A percentile compares a stretch with the other conserved stretches of the same genome.
phyloP scores from a whole-genome alignment of 73 alveolate genomes.

The Paramecium sexaurelia region DNA sequence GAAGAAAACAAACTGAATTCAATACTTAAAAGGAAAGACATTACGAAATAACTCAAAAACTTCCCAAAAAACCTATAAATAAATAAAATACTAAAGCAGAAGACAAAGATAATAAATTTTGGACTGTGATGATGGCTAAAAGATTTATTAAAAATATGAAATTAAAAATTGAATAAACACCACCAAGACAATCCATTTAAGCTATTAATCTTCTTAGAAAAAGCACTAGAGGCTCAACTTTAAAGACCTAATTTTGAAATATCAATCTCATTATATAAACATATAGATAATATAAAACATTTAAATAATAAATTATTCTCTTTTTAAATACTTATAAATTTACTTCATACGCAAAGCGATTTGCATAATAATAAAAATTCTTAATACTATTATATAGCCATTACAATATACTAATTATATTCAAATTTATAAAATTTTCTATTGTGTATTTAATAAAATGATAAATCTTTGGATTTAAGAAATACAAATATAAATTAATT shows the following conservation, averaged over 20 bases:
- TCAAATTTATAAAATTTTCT: too few relatives aligned
- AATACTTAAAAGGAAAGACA: background rate
- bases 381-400: too few relatives aligned
- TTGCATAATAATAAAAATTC: too few relatives aligned
- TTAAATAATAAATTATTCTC: background rate
- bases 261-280: background rate
- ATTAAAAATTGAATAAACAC: background rate
- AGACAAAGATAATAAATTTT: background rate
- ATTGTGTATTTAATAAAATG: too few relatives aligned
- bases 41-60: background rate
- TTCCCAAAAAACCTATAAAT: background rate
- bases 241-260: background rate
- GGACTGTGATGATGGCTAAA: conserved; percentile 42
- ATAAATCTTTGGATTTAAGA: too few relatives aligned
- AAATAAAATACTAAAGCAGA: background rate
- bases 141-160: conserved; percentile 13
- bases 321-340: too few relatives aligned
- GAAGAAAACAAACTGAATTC: conserved; percentile 26
- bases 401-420: too few relatives aligned
- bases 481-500: too few relatives aligned
- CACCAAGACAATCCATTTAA: background rate
- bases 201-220: background rate
- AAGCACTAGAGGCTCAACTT: conserved; percentile 1
- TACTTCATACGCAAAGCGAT: too few relatives aligned
- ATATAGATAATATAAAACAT: background rate